A percentile compares a stretch with the other conserved stretches of the same genome.
These are phyloP conservation scores for Austroboletus eburneus DNA, from an alignment of 768 basidiomycete genomes.

Conservation along the genomic window DNA sequence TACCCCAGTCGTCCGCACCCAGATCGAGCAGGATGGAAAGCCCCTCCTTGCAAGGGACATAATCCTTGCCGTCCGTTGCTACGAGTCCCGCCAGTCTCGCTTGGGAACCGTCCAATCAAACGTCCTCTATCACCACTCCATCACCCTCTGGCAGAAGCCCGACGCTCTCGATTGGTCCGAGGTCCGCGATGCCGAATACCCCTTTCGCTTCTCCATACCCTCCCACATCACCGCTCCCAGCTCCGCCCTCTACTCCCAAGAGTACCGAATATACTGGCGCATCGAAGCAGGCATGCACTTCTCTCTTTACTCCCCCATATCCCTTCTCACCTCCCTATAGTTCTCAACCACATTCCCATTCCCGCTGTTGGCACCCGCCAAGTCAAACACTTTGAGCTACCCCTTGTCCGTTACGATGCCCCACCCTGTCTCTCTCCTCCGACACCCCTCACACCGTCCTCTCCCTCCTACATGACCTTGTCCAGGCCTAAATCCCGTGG, in stretches of 20 bases:
- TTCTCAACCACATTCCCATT: conserved; percentile 63
- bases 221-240: conserved; percentile 59
- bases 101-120: conserved; percentile 56
- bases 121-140: conserved; percentile 61
- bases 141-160: conserved; percentile 66
- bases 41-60: conserved; percentile 63
- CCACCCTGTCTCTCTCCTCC: conserved; percentile 33
- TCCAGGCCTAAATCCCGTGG: conserved; percentile 53
- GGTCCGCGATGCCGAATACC: conserved; percentile 61
- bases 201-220: conserved; percentile 71
- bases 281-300: conserved; percentile 68
- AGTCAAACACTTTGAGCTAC: conserved; percentile 66
- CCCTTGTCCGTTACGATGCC: conserved; percentile 69
- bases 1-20: conserved; percentile 60
- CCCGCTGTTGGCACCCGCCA: conserved; percentile 64
- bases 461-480: conserved; percentile 36
- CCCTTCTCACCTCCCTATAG: conserved; percentile 36
- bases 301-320: conserved; percentile 1
- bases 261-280: conserved; percentile 78
- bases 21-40: conserved; percentile 66
- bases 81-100: conserved; percentile 69
- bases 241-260: conserved; percentile 62
- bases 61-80: conserved; percentile 75
- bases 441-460: conserved; percentile 33
- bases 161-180: conserved; percentile 53